Conservation (phyloP, 352 stramenopile genomes). For the Phytopythium aichiense region DNA sequence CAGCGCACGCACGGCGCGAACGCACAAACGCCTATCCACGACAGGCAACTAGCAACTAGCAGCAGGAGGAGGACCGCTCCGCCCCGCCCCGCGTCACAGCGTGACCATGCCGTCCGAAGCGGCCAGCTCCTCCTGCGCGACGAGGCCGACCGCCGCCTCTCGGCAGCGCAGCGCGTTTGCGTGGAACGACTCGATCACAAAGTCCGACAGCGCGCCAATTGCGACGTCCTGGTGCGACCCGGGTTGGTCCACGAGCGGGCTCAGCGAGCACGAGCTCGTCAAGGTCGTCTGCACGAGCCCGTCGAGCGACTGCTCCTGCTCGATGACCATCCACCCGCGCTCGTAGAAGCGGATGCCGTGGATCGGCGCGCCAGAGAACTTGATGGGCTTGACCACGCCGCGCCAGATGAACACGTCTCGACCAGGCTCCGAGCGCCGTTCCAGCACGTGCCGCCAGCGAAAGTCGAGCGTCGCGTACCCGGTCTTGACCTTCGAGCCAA, state of each 20-base stretch:
- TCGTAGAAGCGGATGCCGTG: slow-evolving; percentile 40
- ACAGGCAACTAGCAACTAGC: not conserved
- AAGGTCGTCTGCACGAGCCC: slow-evolving; percentile 17
- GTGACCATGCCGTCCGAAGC: not conserved
- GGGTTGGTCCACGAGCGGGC: slow-evolving; percentile 23
- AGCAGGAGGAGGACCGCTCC: not conserved
- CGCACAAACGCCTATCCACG: too few relatives aligned
- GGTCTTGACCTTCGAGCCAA: slow-evolving; percentile 33
- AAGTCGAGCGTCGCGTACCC: slow-evolving; percentile 28
- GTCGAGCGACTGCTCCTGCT: slow-evolving; percentile 14
- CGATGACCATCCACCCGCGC: slow-evolving; percentile 38
- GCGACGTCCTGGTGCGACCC: slow-evolving; percentile 23
- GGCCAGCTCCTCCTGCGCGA: slow-evolving; percentile 7
- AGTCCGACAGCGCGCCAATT: slow-evolving; percentile 24
- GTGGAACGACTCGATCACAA: slow-evolving; percentile 33
- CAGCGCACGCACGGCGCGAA: too few relatives aligned
- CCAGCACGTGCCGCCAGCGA: slow-evolving; percentile 28
- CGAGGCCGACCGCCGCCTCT: not conserved
- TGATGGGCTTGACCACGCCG: slow-evolving; percentile 33
- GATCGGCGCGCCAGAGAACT: slow-evolving; percentile 33
- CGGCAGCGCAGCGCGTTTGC: slow-evolving; percentile 14
- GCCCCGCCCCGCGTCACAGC: not conserved
- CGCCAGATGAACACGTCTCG: slow-evolving; percentile 46
- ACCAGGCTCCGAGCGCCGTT: slow-evolving; percentile 27
- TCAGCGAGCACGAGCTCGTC: slow-evolving; percentile 23